These are phyloP conservation scores for Gleditsia sinensis DNA, from an alignment of 306 rosid genomes.

Conservation along the genomic window DNA sequence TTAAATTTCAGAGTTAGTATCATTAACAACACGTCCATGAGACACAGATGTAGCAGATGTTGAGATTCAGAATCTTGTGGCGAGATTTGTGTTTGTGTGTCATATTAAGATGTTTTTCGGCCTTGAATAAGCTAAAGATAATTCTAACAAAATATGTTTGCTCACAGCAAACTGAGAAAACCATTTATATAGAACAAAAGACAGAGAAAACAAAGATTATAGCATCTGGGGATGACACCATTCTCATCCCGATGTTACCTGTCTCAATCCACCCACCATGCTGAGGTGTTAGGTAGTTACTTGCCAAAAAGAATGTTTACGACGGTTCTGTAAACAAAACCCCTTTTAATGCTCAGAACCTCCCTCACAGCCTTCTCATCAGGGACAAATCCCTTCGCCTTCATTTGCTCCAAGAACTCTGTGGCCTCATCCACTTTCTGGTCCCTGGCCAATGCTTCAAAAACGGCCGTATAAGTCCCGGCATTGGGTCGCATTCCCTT, in stretches of 20 bases:
- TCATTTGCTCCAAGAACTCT: constrained; percentile 54
- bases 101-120: background rate
- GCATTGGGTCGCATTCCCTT: constrained; percentile 77
- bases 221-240: background rate
- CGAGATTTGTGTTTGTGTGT: background rate
- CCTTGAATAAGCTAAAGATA: background rate
- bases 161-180: background rate
- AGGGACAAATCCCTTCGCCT: constrained; percentile 57
- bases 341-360: constrained; percentile 48
- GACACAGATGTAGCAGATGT: background rate
- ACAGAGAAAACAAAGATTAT: background rate
- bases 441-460: constrained; percentile 60
- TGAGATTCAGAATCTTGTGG: background rate
- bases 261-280: background rate
- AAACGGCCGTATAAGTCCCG: constrained; percentile 49
- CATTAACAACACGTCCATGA: background rate
- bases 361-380: constrained; percentile 66
- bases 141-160: background rate
- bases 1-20: background rate
- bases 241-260: background rate
- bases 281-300: constrained; percentile 15
- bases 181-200: background rate
- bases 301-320: constrained; percentile 59
- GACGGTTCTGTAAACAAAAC: constrained; percentile 54
- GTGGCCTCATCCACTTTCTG: constrained; percentile 54